Conservation (phyloP, 768 basidiomycete genomes). For the Boletus sensibilis region DNA sequence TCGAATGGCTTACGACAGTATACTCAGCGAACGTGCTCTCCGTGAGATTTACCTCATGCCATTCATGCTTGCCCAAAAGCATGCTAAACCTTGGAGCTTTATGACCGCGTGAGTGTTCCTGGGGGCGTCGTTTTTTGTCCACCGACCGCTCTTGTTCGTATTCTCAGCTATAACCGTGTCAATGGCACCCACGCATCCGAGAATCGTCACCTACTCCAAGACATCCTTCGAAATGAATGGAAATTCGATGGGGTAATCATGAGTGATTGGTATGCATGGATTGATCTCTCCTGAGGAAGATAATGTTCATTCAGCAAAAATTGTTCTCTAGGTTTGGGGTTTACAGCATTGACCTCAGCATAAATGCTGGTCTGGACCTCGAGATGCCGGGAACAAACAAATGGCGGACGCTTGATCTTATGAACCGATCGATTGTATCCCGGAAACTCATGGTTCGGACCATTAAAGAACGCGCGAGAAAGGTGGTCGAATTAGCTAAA, state of each 20-base stretch:
- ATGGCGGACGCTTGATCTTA: conserved; percentile 69
- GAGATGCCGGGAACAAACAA: conserved; percentile 80
- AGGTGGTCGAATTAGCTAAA: conserved; percentile 68
- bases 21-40: conserved; percentile 50
- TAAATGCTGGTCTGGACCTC: conserved; percentile 79
- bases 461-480: conserved; percentile 63
- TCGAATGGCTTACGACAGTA: conserved; percentile 56
- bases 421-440: conserved; percentile 57
- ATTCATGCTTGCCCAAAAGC: conserved; percentile 57
- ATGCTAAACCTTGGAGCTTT: conserved; percentile 50
- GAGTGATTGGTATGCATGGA: conserved; percentile 68
- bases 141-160: not conserved
- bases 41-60: conserved; percentile 62
- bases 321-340: conserved; percentile 58
- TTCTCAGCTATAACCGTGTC: conserved; percentile 63
- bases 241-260: conserved; percentile 70
- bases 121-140: not conserved
- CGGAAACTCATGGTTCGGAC: conserved; percentile 65
- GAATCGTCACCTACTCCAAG: conserved; percentile 53
- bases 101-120: conserved; percentile 60
- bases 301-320: not conserved
- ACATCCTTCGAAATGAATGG: conserved; percentile 74
- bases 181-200: conserved; percentile 76
- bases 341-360: conserved; percentile 59
- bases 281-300: not conserved